Evolutionary conservation across 2,329 filamentous ascomycete genomes (phyloP), one percentile per base, ranked within the genome.

Genomic region (Fusarium ambrosium): DNA sequence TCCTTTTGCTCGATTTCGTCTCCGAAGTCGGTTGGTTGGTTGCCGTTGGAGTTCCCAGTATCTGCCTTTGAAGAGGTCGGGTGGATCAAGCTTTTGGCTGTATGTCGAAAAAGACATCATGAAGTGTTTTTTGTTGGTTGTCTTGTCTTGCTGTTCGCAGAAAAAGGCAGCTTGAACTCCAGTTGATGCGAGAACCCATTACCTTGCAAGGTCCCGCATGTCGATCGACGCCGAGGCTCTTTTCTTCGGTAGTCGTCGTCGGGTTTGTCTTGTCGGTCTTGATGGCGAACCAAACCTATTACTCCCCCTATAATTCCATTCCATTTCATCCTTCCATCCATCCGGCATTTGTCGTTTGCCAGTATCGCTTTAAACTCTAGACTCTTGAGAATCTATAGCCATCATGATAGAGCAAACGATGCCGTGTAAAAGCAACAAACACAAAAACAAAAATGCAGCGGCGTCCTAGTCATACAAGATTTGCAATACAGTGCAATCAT

Each of bases 391-490:
- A 58, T 56, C 66, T 56, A 29, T 56, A 41, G 20, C 56, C 59
- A 68, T 51, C 58, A 68, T 55, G 55, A 68, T 66, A 34, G 41
- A 66, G 58, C 56, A 66, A 66, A 53, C 64, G 64, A 73, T 61
- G 66, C 72, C 65, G 32, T 71, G 56, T 68, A 77, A 77, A 68
- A 62, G 29, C 58, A 74, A 56, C 37, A 73, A 68, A 63, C 61
- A 66, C 45, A 72, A 69, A 73, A 76, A 62, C 66, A 74, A 70
- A 69, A 77, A 76, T 69, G 70, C 66, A 69, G 70, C 60, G 69
- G 66, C 73, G 70, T 79, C 77, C 76, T 82, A 81, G 69, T 82
- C 80, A 76, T 82, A 82, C 80, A 82, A 78, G 34, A 74, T 68
- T 71, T 77, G 72, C 71, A 70, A 69, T 73, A 27, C 27, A 53